These are phyloP conservation scores for Albophoma yamanashiensis DNA, from an alignment of 2,329 filamentous ascomycete species.

Conservation along the genomic window DNA sequence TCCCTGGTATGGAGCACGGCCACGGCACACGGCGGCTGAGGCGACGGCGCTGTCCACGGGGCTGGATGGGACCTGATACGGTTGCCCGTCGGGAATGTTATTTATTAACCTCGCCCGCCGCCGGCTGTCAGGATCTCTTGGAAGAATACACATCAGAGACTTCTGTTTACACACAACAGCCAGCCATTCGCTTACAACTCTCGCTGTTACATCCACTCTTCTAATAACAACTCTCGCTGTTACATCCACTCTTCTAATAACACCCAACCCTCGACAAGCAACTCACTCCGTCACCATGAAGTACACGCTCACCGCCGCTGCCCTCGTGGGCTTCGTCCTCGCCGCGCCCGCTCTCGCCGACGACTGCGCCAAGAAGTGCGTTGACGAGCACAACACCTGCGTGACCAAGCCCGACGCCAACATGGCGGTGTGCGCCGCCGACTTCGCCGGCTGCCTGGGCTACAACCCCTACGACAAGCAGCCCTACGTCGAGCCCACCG, in stretches of 20 bases:
- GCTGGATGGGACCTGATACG: background rate
- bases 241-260: too few species aligned
- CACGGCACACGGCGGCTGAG: background rate
- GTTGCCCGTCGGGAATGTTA: background rate
- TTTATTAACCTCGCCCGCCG: background rate
- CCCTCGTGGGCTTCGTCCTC: background rate
- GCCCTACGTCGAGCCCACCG: too few species aligned
- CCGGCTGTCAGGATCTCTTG: background rate
- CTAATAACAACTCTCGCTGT: background rate
- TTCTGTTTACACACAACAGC: background rate
- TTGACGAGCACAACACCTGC: conserved; percentile 8
- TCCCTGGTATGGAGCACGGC: background rate
- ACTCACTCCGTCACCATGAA: background rate
- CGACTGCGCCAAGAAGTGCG: conserved; percentile 7
- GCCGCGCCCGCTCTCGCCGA: background rate
- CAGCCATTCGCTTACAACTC: background rate
- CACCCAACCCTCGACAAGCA: background rate
- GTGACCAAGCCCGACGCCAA: conserved; percentile 9
- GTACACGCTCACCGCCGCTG: background rate
- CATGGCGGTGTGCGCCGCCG: conserved; percentile 10
- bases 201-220: background rate
- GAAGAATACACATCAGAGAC: background rate
- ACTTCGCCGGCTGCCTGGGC: conserved; percentile 5
- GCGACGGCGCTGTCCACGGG: background rate
- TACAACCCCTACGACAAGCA: too few species aligned